Evolutionary conservation across 192 early-diverging fungal species (phyloP).

Genomic region (Endogone sp.): DNA sequence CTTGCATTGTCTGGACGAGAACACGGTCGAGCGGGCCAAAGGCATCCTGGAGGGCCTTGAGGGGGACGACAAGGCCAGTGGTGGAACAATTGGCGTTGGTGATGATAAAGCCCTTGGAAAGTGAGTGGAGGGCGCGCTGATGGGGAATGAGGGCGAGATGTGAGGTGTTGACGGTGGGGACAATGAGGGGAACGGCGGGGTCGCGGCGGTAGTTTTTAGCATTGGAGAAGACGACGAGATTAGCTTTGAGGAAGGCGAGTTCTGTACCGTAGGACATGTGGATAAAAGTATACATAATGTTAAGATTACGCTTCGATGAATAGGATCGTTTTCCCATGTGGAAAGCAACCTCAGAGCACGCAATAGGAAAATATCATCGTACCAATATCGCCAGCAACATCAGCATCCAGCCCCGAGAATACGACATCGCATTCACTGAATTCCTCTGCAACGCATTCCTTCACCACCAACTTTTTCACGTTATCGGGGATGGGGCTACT

Average conservation of each 20-base stretch:
- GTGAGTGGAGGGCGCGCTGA: constrained; percentile 59
- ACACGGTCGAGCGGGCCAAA: constrained; percentile 85
- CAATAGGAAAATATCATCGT: constrained; percentile 11
- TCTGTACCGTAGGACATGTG: constrained; percentile 53
- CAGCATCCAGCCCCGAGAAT: constrained; percentile 94
- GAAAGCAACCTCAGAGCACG: not conserved
- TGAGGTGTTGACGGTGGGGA: constrained; percentile 86
- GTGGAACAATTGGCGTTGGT: constrained; percentile 99
- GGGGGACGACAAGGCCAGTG: constrained; percentile 87
- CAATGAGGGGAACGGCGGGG: constrained; percentile 85
- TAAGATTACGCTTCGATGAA: not conserved
- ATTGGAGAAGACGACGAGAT: constrained; percentile 92
- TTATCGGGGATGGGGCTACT: constrained; percentile 64
- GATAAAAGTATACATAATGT: constrained; percentile 5
- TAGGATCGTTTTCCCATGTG: not conserved
- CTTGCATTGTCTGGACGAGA: constrained; percentile 91
- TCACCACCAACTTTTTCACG: constrained; percentile 55
- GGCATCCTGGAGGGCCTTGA: constrained; percentile 84
- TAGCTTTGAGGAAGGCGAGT: constrained; percentile 80
- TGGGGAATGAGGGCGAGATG: constrained; percentile 81
- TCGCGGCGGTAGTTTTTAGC: constrained; percentile 96
- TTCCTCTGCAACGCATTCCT: constrained; percentile 66
- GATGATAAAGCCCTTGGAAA: constrained; percentile 81
- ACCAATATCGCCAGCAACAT: constrained; percentile 91
- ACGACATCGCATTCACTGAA: constrained; percentile 85